phyloP scores from a whole-genome alignment of 768 basidiomycete genomes.

The Calocybe cyanea region DNA sequence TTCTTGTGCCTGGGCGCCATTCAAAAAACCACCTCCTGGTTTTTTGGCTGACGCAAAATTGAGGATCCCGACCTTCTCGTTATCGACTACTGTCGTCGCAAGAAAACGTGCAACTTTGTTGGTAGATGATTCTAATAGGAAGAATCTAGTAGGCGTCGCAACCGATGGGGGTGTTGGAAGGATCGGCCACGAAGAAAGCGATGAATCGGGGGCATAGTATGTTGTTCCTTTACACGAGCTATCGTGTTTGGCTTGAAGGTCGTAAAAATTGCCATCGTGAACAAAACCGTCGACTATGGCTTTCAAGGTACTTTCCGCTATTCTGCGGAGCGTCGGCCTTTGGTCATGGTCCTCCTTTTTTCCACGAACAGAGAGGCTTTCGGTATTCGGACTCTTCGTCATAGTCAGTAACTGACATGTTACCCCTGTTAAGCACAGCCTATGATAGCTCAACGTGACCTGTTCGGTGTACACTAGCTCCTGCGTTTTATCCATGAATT shows the following conservation, averaged over 20 bases:
- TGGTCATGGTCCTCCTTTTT: constrained; percentile 21
- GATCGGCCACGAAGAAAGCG: constrained; percentile 44
- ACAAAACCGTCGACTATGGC: constrained; percentile 44
- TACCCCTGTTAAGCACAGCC: neutral
- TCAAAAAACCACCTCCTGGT: constrained; percentile 73
- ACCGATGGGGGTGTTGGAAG: constrained; percentile 39
- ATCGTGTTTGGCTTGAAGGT: constrained; percentile 22
- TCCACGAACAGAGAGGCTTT: constrained; percentile 1
- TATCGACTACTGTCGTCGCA: constrained; percentile 18
- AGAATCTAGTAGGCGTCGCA: constrained; percentile 28
- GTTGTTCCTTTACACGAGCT: constrained; percentile 38
- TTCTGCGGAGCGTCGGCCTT: constrained; percentile 28
- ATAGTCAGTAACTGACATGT: neutral
- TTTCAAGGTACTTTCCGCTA: constrained; percentile 49
- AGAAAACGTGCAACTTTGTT: constrained; percentile 53
- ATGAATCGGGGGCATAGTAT: constrained; percentile 49
- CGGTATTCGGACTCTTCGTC: neutral
- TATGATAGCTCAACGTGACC: neutral
- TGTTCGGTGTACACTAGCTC: neutral
- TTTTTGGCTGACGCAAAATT: constrained; percentile 77
- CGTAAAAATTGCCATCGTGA: constrained; percentile 25
- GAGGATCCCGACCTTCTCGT: constrained; percentile 52
- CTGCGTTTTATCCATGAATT: neutral
- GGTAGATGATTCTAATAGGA: constrained; percentile 60
- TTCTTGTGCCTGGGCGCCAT: constrained; percentile 75